These are phyloP conservation scores for Ilex aquifolium DNA, from an alignment of 257 asterid genomes.

Conservation along the genomic window DNA sequence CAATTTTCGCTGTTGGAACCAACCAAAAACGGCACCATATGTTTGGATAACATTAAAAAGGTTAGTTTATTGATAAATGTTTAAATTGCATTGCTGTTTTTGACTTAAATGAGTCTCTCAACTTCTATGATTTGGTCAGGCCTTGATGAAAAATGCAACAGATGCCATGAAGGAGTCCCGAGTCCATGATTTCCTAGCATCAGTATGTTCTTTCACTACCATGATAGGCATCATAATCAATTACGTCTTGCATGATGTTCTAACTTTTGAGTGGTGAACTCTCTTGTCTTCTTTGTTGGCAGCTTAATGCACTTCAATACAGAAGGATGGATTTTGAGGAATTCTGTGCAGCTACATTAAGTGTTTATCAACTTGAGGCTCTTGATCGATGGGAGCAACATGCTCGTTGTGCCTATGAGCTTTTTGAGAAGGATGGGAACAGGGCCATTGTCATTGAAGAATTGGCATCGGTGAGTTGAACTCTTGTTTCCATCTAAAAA, in stretches of 20 bases:
- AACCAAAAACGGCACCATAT: constrained; percentile 45
- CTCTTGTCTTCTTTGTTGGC: constrained; percentile 10
- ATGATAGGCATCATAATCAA: background rate
- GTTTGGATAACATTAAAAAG: constrained; percentile 36
- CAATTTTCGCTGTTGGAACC: constrained; percentile 44
- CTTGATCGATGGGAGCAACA: constrained; percentile 84
- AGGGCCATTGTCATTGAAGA: constrained; percentile 86
- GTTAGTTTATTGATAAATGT: constrained; percentile 16
- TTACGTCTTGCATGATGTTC: background rate
- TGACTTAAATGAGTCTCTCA: background rate
- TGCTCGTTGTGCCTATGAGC: constrained; percentile 83
- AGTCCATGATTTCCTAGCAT: constrained; percentile 67
- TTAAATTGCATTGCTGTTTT: background rate
- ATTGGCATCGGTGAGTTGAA: constrained; percentile 65
- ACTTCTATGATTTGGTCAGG: constrained; percentile 39
- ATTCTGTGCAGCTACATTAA: constrained; percentile 72
- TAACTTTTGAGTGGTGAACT: constrained; percentile 13
- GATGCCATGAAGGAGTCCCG: constrained; percentile 90
- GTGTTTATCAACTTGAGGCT: constrained; percentile 80
- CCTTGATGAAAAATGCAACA: constrained; percentile 63
- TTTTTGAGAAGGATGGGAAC: constrained; percentile 86
- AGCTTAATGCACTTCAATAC: constrained; percentile 89
- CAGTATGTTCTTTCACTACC: constrained; percentile 28
- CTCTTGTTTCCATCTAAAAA: background rate
- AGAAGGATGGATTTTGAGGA: constrained; percentile 97